These are phyloP conservation scores for Botryotinia convoluta DNA, from an alignment of 2,329 filamentous ascomycete genomes.

Conservation along the genomic window DNA sequence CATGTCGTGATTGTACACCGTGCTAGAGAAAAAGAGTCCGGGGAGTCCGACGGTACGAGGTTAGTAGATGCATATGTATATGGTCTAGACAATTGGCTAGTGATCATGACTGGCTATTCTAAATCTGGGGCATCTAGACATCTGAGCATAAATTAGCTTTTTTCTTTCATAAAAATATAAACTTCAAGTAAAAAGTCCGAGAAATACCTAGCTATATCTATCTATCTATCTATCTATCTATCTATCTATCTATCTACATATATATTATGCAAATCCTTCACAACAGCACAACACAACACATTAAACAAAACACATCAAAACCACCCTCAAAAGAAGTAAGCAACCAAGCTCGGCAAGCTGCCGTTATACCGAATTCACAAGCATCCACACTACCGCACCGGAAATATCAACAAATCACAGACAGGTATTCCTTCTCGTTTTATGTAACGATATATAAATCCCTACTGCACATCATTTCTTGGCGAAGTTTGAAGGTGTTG, in stretches of 20 bases:
- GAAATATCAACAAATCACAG: neutral
- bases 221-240: too few relatives aligned
- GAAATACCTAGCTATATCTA: neutral
- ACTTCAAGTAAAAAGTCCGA: neutral
- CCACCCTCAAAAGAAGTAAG: too few relatives aligned
- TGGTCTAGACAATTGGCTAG: neutral
- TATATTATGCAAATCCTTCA: too few relatives aligned
- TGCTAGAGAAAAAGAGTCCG: neutral
- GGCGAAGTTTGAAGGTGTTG: neutral
- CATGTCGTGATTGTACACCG: too few relatives aligned
- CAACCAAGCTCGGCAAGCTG: neutral
- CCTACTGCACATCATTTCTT: neutral
- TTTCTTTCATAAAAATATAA: neutral
- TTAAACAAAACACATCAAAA: too few relatives aligned
- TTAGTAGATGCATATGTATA: neutral
- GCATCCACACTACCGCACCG: neutral
- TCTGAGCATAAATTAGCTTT: neutral
- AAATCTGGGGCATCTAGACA: neutral
- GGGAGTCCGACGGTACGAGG: neutral
- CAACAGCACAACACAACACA: too few relatives aligned
- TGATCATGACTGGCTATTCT: neutral
- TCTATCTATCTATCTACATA: too few relatives aligned
- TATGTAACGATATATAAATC: neutral
- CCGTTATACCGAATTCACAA: neutral
- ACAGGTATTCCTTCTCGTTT: accelerated